Evolutionary conservation across 2,329 filamentous ascomycete genomes (phyloP).

Genomic region (Phyllosticta citrichinensis): DNA sequence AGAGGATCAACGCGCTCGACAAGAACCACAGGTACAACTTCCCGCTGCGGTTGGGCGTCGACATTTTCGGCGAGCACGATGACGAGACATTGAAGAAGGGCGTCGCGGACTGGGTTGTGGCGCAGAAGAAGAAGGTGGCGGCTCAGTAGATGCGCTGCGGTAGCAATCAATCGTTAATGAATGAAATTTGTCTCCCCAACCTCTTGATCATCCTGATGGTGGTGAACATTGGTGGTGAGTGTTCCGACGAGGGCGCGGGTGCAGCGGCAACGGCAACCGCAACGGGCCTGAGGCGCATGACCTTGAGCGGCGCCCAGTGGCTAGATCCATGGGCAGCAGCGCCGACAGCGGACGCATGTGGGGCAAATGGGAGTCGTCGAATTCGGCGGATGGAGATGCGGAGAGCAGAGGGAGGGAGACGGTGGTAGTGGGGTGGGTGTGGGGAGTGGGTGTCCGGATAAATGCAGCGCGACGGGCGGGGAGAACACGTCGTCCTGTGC

Average conservation of each 20-base stretch:
- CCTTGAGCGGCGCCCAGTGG: too few species aligned
- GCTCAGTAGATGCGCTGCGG: not conserved
- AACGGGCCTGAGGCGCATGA: too few species aligned
- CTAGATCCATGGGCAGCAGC: not conserved
- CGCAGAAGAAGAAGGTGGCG: slow-evolving; percentile 18
- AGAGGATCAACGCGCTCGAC: slow-evolving; percentile 27
- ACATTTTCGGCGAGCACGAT: slow-evolving; percentile 8
- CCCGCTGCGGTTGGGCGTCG: slow-evolving; percentile 9
- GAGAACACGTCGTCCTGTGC: not conserved
- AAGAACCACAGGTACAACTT: slow-evolving; percentile 23
- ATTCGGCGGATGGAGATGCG: not conserved
- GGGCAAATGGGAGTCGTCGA: not conserved
- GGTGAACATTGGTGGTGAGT: too few species aligned
- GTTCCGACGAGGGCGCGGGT: too few species aligned
- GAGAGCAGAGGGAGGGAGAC: too few species aligned
- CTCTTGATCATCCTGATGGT: too few species aligned
- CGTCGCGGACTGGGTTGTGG: slow-evolving; percentile 26
- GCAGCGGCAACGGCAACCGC: too few species aligned
- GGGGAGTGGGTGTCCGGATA: not conserved
- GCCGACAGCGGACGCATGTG: not conserved
- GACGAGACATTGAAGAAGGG: slow-evolving; percentile 17
- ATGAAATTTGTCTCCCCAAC: too few species aligned
- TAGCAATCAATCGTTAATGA: too few species aligned
- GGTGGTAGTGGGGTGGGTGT: too few species aligned
- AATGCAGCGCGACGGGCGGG: not conserved